Percentiles rank a stretch among this genome's conserved stretches.
These are phyloP conservation scores for Monilinia laxa DNA, from an alignment of 2,329 filamentous ascomycete genomes.

Conservation along the genomic window DNA sequence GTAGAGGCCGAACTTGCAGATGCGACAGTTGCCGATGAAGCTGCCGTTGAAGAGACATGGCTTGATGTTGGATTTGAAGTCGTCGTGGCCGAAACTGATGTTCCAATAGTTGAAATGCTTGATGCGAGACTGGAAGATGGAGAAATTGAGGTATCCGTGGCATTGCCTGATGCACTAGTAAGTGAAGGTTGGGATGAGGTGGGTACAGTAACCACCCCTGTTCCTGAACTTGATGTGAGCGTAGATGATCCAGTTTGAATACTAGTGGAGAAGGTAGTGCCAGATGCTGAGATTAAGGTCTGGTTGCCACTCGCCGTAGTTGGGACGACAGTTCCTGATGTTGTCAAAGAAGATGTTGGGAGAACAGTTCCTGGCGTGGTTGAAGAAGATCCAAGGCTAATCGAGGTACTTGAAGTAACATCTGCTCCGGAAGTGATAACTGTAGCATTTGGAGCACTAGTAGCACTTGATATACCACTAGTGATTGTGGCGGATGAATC, in stretches of 20 bases:
- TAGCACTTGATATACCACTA: not conserved
- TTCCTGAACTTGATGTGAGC: conserved; percentile 13
- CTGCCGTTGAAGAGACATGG: conserved; percentile 17
- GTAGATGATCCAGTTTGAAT: not conserved
- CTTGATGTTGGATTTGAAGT: conserved; percentile 10
- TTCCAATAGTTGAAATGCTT: conserved; percentile 8
- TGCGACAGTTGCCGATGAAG: conserved; percentile 17
- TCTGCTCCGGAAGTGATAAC: conserved; percentile 7
- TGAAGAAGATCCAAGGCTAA: conserved; percentile 17
- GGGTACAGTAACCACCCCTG: conserved; percentile 7
- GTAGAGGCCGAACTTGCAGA: conserved; percentile 11
- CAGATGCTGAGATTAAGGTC: conserved; percentile 2
- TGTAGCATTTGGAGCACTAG: conserved; percentile 17
- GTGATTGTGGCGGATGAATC: conserved; percentile 4
- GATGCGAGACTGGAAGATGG: not conserved
- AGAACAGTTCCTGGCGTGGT: conserved; percentile 5
- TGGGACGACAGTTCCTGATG: conserved; percentile 12
- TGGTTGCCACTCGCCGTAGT: conserved; percentile 16
- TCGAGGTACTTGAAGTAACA: conserved; percentile 10
- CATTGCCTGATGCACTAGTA: not conserved
- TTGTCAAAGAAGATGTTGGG: not conserved
- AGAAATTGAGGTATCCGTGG: not conserved
- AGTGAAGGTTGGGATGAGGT: not conserved
- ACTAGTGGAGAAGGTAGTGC: not conserved
- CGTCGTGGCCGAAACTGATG: conserved; percentile 16